phyloP scores from a whole-genome alignment of 2,329 filamentous ascomycete species.

The Apiospora phragmitis region DNA sequence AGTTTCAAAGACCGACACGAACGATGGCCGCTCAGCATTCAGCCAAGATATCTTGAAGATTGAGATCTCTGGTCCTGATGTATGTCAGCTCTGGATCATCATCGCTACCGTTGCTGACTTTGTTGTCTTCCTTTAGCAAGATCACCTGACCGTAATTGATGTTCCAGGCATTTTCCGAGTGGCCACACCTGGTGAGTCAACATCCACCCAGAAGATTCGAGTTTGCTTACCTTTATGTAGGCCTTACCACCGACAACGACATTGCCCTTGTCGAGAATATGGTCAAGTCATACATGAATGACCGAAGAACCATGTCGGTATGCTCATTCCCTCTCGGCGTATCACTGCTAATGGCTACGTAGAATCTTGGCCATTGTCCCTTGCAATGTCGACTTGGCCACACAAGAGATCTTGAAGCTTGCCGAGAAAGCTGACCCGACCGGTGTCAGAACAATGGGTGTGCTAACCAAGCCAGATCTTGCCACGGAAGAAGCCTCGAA shows the following conservation, averaged over 20 bases:
- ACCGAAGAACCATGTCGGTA: constrained; percentile 41
- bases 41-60: constrained; percentile 20
- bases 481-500: constrained; percentile 39
- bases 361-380: constrained; percentile 47
- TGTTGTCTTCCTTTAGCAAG: not conserved
- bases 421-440: constrained; percentile 39
- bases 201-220: not conserved
- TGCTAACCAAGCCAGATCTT: constrained; percentile 62
- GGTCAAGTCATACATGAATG: constrained; percentile 39
- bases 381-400: constrained; percentile 41
- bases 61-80: constrained; percentile 18
- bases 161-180: constrained; percentile 17
- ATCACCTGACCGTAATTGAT: constrained; percentile 18
- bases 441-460: constrained; percentile 44
- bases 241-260: constrained; percentile 16
- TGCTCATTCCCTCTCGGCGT: not conserved
- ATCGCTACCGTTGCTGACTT: not conserved
- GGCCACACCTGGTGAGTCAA: not conserved
- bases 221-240: not conserved
- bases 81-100: not conserved
- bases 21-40: constrained; percentile 8
- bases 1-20: not conserved
- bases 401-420: constrained; percentile 40
- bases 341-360: not conserved
- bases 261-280: constrained; percentile 17